Percentiles rank a stretch among this genome's conserved stretches.
Evolutionary conservation across 2,329 filamentous ascomycete species (phyloP).

Genomic region (Acarospora socialis): DNA sequence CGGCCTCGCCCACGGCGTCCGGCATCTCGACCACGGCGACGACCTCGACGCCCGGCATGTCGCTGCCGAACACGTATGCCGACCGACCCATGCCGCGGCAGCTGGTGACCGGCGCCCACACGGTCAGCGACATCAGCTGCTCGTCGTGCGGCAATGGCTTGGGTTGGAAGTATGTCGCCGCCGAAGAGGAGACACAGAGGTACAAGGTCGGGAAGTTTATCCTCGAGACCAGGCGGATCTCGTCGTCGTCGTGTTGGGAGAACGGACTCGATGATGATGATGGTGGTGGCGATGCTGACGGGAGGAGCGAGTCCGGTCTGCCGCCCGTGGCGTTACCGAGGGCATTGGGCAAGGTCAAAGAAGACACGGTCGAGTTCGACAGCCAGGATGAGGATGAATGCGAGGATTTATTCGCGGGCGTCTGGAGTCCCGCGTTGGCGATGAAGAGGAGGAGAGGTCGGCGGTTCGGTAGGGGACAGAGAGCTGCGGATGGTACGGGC

Average conservation of each 20-base stretch:
- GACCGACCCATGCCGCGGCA: slow-evolving; percentile 43
- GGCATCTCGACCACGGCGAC: slow-evolving; percentile 19
- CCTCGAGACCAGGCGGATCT: slow-evolving; percentile 44
- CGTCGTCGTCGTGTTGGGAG: slow-evolving; percentile 39
- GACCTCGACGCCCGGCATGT: slow-evolving; percentile 18
- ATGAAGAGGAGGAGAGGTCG: slow-evolving; percentile 28
- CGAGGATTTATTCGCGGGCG: slow-evolving; percentile 48
- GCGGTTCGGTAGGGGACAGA: slow-evolving; percentile 13
- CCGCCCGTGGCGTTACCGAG: not conserved
- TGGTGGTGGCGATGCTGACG: not conserved
- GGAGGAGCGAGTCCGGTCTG: not conserved
- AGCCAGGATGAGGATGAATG: slow-evolving; percentile 53
- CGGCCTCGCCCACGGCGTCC: slow-evolving; percentile 26
- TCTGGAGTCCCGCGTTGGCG: slow-evolving; percentile 44
- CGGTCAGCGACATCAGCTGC: slow-evolving; percentile 46
- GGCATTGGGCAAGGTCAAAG: slow-evolving; percentile 10
- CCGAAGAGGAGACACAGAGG: slow-evolving; percentile 45
- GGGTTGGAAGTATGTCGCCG: slow-evolving; percentile 52
- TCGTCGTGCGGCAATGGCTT: slow-evolving; percentile 40
- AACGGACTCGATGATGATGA: slow-evolving; percentile 13
- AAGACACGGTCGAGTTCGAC: slow-evolving; percentile 42
- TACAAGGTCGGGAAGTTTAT: slow-evolving; percentile 58
- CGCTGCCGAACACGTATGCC: slow-evolving; percentile 44
- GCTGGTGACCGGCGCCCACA: slow-evolving; percentile 49
- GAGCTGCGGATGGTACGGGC: not conserved